These are phyloP conservation scores for Colletotrichum chlorophyti DNA, from an alignment of 2,329 filamentous ascomycete genomes.

Conservation along the genomic window DNA sequence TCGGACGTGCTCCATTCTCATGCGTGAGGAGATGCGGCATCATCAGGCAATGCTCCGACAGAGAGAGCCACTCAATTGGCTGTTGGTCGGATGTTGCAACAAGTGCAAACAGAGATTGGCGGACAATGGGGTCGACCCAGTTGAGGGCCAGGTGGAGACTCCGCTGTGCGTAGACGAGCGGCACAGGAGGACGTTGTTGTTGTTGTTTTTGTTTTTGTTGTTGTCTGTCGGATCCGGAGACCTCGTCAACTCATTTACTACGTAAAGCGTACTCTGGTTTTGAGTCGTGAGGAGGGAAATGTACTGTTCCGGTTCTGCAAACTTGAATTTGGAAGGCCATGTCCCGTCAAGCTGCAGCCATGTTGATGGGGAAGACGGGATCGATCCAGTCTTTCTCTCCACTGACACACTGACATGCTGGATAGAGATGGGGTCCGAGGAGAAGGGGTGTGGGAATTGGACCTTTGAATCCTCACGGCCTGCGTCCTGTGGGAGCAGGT, in stretches of 20 bases:
- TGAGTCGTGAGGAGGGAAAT: no score
- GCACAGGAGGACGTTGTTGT: neutral
- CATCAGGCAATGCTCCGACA: conserved; percentile 4
- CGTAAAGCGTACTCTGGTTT: no score
- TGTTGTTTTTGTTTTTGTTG: neutral
- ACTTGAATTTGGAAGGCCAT: neutral
- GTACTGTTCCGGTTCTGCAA: neutral
- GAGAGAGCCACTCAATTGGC: neutral
- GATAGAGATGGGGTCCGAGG: no score
- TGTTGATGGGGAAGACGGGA: no score
- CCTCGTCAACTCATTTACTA: no score
- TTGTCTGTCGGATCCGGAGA: no score
- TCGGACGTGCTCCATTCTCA: neutral
- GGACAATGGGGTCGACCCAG: neutral
- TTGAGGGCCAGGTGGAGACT: neutral
- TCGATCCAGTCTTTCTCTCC: no score
- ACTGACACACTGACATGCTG: no score
- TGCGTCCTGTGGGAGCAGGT: no score
- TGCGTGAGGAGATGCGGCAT: neutral
- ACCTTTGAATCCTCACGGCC: no score
- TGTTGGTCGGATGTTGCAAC: neutral
- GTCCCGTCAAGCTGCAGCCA: neutral
- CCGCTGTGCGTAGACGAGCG: neutral
- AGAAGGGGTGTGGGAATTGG: no score
- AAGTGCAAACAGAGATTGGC: conserved; percentile 2